These are phyloP conservation scores for Dothistroma septosporum DNA, from an alignment of 2,329 filamentous ascomycete species.

Conservation along the genomic window DNA sequence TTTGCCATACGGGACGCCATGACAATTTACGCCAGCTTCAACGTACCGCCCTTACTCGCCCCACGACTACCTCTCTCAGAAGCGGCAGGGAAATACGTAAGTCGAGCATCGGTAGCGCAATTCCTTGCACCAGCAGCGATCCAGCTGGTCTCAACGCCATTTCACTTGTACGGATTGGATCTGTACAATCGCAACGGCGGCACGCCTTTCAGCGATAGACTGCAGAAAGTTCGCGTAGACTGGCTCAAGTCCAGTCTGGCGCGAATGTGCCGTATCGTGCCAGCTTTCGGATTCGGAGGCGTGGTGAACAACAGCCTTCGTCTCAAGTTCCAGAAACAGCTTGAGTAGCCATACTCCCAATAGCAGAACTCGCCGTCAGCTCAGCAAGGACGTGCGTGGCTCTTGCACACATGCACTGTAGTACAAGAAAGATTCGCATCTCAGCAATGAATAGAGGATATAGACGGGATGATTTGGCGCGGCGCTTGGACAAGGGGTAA, in stretches of 20 bases:
- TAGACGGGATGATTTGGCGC: neutral
- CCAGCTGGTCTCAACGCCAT: conserved; percentile 74
- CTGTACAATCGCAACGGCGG: conserved; percentile 67
- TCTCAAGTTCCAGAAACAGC: conserved; percentile 59
- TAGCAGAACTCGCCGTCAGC: neutral
- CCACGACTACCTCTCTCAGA: conserved; percentile 53
- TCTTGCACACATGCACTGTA: neutral
- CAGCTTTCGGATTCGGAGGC: conserved; percentile 83
- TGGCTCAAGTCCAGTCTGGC: conserved; percentile 71
- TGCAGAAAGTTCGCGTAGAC: conserved; percentile 63
- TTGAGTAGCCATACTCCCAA: conserved; percentile 40
- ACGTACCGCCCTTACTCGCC: conserved; percentile 74
- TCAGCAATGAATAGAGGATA: neutral
- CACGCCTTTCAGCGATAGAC: conserved; percentile 57
- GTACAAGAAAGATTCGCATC: neutral
- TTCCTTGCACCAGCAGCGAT: conserved; percentile 74
- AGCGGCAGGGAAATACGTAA: conserved; percentile 52
- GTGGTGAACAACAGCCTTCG: conserved; percentile 77
- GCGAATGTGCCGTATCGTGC: conserved; percentile 77
- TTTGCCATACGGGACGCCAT: conserved; percentile 81
- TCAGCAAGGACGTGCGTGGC: neutral
- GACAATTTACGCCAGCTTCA: conserved; percentile 90
- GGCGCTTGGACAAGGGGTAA: neutral
- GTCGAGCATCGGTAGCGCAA: conserved; percentile 57
- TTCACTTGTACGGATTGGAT: conserved; percentile 81